Evolutionary conservation across 768 basidiomycete species (phyloP).

Genomic region (Paxillus rubicundulus): DNA sequence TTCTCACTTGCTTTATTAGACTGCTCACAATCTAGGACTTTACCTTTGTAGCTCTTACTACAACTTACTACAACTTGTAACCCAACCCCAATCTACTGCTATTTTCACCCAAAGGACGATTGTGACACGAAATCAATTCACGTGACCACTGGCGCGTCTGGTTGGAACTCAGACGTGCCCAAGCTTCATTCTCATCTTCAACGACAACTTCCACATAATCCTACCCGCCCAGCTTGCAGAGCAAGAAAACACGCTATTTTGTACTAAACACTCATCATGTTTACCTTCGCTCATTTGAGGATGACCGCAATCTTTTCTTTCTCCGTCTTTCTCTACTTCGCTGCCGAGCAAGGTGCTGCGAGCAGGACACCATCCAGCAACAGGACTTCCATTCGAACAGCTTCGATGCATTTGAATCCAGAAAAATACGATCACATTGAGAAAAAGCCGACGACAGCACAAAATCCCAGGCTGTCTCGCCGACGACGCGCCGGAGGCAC

Average conservation of each 20-base stretch:
- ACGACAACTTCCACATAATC: not conserved
- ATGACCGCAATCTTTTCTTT: constrained; percentile 5
- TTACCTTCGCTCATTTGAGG: constrained; percentile 5
- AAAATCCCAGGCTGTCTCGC: not conserved
- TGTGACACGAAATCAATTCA: constrained; percentile 15
- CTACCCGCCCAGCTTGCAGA: constrained; percentile 14
- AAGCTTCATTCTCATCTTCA: not conserved
- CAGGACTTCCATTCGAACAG: too few species aligned
- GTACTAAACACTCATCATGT: constrained; percentile 5
- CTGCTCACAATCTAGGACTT: not conserved
- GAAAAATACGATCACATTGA: not conserved
- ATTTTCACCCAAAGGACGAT: not conserved
- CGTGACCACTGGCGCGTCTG: constrained; percentile 17
- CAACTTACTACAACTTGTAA: not conserved
- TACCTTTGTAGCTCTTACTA: not conserved
- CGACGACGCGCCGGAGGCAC: constrained; percentile 5
- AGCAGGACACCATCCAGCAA: too few species aligned
- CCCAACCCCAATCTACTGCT: not conserved
- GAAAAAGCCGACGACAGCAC: not conserved
- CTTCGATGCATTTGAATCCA: too few species aligned
- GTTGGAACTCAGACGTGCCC: not conserved
- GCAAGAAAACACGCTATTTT: constrained; percentile 1
- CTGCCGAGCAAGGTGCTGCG: not conserved
- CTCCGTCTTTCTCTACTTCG: not conserved
- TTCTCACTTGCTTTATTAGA: not conserved